Evolutionary conservation across 2,329 filamentous ascomycete genomes (phyloP).

Genomic region (Botrytis sinoallii): DNA sequence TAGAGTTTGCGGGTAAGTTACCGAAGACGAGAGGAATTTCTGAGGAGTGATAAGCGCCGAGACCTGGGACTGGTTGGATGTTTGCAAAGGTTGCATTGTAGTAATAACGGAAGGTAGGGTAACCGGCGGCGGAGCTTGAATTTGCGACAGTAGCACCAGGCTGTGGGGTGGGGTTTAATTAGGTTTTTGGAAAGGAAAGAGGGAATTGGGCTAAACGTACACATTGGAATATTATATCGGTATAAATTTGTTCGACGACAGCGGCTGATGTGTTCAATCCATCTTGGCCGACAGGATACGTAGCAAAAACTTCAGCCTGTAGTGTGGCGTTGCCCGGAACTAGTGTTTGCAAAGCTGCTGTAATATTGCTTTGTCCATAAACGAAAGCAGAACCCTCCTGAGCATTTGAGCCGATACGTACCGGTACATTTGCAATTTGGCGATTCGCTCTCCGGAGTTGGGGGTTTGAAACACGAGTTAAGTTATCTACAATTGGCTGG

Average conservation of each 20-base stretch:
- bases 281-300: neutral
- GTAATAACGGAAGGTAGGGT: constrained; percentile 17
- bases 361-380: constrained; percentile 7
- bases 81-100: constrained; percentile 19
- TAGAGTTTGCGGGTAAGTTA: constrained; percentile 1
- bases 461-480: constrained; percentile 7
- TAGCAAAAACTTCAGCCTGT: neutral
- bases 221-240: constrained; percentile 13
- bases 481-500: neutral
- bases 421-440: constrained; percentile 13
- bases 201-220: neutral
- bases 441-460: neutral
- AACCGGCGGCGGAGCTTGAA: neutral
- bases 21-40: constrained; percentile 16
- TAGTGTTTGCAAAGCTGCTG: neutral
- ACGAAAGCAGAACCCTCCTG: constrained; percentile 5
- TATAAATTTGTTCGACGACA: neutral
- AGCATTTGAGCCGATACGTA: constrained; percentile 12
- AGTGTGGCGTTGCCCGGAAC: neutral
- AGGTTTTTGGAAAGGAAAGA: neutral
- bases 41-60: constrained; percentile 18
- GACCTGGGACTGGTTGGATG: constrained; percentile 9
- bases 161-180: neutral
- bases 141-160: constrained; percentile 6
- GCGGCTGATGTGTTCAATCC: neutral